phyloP scores from a whole-genome alignment of 345 rosid genomes.

The Citrus unshiu region DNA sequence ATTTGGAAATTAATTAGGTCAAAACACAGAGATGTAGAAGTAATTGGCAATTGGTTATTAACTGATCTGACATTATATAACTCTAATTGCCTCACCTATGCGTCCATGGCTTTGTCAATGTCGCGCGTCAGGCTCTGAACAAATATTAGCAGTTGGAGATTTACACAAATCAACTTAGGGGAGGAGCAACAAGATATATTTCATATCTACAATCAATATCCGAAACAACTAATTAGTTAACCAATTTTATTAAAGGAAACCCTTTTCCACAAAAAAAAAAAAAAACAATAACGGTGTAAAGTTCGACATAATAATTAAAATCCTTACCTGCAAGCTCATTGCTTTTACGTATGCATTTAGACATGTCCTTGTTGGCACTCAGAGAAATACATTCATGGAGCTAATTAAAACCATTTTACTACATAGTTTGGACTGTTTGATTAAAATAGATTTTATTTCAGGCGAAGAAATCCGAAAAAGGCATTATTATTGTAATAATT shows the following conservation, averaged over 20 bases:
- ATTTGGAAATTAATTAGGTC: too few relatives aligned
- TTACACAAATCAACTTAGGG: too few relatives aligned
- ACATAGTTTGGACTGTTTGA: not conserved
- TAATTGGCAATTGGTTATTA: not conserved
- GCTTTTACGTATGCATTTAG: not conserved
- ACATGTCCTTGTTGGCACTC: not conserved
- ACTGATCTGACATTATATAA: too few relatives aligned
- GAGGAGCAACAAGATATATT: too few relatives aligned
- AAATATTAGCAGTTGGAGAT: not conserved
- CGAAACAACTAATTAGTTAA: not conserved
- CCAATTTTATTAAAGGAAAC: too few relatives aligned
- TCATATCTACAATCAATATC: not conserved
- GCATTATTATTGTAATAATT: too few relatives aligned
- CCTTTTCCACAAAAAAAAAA: not conserved
- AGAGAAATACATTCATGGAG: not conserved
- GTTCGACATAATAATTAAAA: too few relatives aligned
- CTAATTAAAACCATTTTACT: too few relatives aligned
- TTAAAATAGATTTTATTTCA: too few relatives aligned
- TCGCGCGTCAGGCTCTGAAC: not conserved
- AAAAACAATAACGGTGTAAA: too few relatives aligned
- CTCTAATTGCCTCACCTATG: not conserved
- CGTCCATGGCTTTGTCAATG: not conserved
- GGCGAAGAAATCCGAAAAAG: not conserved
- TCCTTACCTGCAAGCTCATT: not conserved
- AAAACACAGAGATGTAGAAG: not conserved